Conservation (phyloP, 306 rosid genomes). For the Begonia peltatifolia region DNA sequence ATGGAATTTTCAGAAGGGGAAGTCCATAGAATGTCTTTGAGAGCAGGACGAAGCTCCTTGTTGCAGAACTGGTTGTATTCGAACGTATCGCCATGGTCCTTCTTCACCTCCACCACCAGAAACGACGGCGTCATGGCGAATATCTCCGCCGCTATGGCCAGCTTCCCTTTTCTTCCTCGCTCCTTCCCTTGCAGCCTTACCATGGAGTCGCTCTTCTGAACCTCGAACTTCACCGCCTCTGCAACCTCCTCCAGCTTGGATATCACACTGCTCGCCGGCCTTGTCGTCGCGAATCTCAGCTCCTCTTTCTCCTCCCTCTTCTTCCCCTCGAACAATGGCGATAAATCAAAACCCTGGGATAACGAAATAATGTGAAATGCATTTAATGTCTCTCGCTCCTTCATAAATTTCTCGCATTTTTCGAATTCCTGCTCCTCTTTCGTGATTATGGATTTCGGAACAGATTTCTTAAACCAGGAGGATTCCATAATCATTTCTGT, state of each 20-base stretch:
- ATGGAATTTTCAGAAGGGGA: slow-evolving; percentile 28
- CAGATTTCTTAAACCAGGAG: slow-evolving; percentile 53
- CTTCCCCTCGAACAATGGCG: slow-evolving; percentile 78
- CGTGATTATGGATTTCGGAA: slow-evolving; percentile 18
- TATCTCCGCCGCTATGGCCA: slow-evolving; percentile 68
- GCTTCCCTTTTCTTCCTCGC: slow-evolving; percentile 67
- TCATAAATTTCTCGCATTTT: slow-evolving; percentile 15
- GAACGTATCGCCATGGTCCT: slow-evolving; percentile 62
- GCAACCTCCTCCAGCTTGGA: slow-evolving; percentile 76
- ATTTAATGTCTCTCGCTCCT: slow-evolving; percentile 38
- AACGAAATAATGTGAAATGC: slow-evolving; percentile 73
- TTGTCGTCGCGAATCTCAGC: slow-evolving; percentile 74
- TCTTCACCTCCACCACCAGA: slow-evolving; percentile 85
- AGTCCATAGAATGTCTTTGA: slow-evolving; percentile 75
- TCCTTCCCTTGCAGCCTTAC: slow-evolving; percentile 63
- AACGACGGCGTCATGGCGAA: slow-evolving; percentile 68
- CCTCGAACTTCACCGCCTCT: slow-evolving; percentile 41
- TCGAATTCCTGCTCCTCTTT: slow-evolving; percentile 28
- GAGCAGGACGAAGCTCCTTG: slow-evolving; percentile 86
- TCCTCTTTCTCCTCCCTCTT: slow-evolving; percentile 70
- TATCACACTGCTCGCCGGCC: slow-evolving; percentile 73
- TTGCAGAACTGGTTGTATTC: slow-evolving; percentile 91
- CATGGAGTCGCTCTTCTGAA: slow-evolving; percentile 56
- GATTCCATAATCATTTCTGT: slow-evolving; percentile 59
- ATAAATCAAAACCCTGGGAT: slow-evolving; percentile 77